Evolutionary conservation across 2,329 filamentous ascomycete genomes (phyloP).

Genomic region (Aspergillus sp.): DNA sequence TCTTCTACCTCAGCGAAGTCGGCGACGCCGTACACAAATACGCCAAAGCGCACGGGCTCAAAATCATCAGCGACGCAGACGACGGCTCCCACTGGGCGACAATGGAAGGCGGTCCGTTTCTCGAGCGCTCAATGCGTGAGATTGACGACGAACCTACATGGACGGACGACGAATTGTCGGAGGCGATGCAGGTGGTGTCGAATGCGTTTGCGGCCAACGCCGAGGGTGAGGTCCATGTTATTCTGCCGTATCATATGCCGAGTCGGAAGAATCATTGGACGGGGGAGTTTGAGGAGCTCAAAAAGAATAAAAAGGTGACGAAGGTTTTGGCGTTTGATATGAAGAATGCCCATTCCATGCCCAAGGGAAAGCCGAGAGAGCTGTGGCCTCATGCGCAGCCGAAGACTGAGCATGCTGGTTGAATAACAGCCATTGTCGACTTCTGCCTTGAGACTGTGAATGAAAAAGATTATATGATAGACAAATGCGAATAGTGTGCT

Average conservation of each 20-base stretch:
- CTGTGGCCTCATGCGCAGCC: neutral
- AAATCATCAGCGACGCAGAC: neutral
- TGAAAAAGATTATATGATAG: no score
- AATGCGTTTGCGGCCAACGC: neutral
- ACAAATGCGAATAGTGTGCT: no score
- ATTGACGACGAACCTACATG: neutral
- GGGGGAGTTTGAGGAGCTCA: neutral
- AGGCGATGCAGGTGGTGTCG: neutral
- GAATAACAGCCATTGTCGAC: no score
- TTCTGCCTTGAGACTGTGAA: no score
- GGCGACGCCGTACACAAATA: neutral
- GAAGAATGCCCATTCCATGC: neutral
- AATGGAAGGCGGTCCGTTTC: neutral
- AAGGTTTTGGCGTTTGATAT: neutral
- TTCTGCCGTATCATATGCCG: neutral
- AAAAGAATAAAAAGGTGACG: neutral
- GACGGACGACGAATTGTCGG: neutral
- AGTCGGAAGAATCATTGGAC: neutral
- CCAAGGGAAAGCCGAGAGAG: neutral
- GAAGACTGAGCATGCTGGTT: neutral
- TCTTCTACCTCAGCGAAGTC: neutral
- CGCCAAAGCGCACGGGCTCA: neutral
- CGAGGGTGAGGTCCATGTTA: neutral
- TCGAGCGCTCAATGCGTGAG: neutral
- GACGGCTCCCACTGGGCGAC: neutral